phyloP scores from a whole-genome alignment of 176 grass and related monocot species.

The Areca catechu region DNA sequence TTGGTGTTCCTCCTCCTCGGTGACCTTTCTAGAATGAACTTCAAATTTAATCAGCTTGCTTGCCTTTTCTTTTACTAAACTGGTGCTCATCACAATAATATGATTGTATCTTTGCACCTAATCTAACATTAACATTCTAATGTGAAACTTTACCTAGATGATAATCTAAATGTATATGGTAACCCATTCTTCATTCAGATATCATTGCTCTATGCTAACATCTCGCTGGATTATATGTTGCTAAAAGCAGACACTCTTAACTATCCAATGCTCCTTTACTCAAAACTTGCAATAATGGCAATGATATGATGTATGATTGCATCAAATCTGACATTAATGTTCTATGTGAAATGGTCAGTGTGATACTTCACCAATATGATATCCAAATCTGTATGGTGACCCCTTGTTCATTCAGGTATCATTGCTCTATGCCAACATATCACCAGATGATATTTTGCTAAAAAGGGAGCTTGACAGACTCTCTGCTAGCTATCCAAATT shows the following conservation, averaged over 20 bases:
- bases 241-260: constrained; percentile 78
- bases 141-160: not conserved
- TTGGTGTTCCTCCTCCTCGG: too few species aligned
- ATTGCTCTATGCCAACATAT: constrained; percentile 86
- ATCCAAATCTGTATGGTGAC: constrained; percentile 16
- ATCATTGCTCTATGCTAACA: constrained; percentile 88
- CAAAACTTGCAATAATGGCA: too few species aligned
- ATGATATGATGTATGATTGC: too few species aligned
- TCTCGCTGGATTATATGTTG: constrained; percentile 87
- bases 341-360: too few species aligned
- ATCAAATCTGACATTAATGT: too few species aligned
- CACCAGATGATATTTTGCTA: constrained; percentile 91
- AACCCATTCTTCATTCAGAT: constrained; percentile 32
- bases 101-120: too few species aligned
- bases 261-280: constrained; percentile 25
- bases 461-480: constrained; percentile 88
- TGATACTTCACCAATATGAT: not conserved
- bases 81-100: too few species aligned
- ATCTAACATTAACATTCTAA: too few species aligned
- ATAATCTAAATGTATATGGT: too few species aligned
- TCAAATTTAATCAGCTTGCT: too few species aligned
- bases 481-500: constrained; percentile 80
- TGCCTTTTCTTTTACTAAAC: too few species aligned
- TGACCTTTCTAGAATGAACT: too few species aligned
- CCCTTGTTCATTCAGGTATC: constrained; percentile 49